phyloP scores from a whole-genome alignment of 208 protist species.

The Crithidia fasciculata region DNA sequence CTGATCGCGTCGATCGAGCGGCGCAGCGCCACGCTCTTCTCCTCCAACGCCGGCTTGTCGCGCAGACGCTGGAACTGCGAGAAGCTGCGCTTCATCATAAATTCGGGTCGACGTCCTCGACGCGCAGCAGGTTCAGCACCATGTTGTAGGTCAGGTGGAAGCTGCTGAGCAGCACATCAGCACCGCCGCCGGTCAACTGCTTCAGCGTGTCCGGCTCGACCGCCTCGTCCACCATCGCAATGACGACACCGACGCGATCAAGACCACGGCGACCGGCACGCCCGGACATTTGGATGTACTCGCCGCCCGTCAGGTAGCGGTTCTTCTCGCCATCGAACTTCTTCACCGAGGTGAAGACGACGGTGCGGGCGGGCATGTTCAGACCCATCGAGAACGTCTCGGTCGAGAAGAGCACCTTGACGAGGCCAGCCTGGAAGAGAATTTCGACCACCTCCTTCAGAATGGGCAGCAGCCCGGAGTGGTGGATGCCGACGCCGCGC shows the following conservation, averaged over 20 bases:
- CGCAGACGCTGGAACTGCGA: conserved; percentile 96
- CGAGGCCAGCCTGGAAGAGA: conserved; percentile 98
- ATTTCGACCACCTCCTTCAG: conserved; percentile 99
- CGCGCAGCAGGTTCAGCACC: conserved; percentile 98
- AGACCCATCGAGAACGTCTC: conserved; percentile 99
- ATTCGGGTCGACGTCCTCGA: conserved; percentile 97
- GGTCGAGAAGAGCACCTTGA: conserved; percentile 99
- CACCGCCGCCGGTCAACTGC: conserved; percentile 92
- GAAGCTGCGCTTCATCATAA: conserved; percentile 98
- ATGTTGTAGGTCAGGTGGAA: conserved; percentile 99
- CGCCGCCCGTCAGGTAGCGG: conserved; percentile 95
- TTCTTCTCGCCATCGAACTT: conserved; percentile 99
- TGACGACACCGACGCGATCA: conserved; percentile 98
- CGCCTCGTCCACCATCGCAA: conserved; percentile 98
- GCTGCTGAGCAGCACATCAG: conserved; percentile 94
- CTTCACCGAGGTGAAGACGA: conserved; percentile 98
- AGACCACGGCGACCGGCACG: conserved; percentile 99
- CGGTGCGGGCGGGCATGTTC: conserved; percentile 99
- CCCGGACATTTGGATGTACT: conserved; percentile 99
- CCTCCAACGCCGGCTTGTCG: conserved; percentile 84
- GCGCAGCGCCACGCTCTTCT: conserved; percentile 60
- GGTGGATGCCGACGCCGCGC: conserved; percentile 99
- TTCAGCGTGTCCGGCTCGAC: conserved; percentile 96
- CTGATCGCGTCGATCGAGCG: conserved; percentile 65
- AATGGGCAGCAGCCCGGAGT: conserved; percentile 99